These are phyloP conservation scores for Helminthosporium solani DNA, from an alignment of 2,329 filamentous ascomycete genomes.

Conservation along the genomic window DNA sequence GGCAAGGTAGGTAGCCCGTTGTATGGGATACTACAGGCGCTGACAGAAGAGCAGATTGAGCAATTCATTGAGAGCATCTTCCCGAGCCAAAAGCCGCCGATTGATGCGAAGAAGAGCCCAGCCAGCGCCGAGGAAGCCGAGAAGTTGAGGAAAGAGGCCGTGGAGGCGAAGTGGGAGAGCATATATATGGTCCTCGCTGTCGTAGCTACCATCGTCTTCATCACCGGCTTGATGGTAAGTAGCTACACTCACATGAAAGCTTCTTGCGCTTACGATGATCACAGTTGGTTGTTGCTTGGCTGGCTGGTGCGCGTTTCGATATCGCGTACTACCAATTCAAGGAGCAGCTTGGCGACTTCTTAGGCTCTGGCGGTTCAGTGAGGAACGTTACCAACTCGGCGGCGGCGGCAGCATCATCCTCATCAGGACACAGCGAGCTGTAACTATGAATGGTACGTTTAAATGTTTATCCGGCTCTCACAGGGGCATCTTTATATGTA, in stretches of 20 bases:
- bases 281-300: conserved; percentile 75
- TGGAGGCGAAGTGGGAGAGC: conserved; percentile 56
- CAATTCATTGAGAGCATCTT: conserved; percentile 94
- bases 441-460: conserved; percentile 19
- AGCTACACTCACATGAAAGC: conserved; percentile 11
- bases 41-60: conserved; percentile 65
- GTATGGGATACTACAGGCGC: conserved; percentile 3
- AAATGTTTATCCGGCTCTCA: conserved; percentile 1
- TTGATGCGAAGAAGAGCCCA: conserved; percentile 26
- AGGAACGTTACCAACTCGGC: background rate
- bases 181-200: conserved; percentile 67
- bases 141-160: conserved; percentile 54
- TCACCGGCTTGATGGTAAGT: conserved; percentile 78
- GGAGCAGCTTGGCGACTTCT: conserved; percentile 47
- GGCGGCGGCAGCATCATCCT: conserved; percentile 13
- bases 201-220: conserved; percentile 65
- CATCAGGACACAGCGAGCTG: conserved; percentile 45
- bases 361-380: conserved; percentile 20
- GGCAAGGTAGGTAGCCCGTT: conserved; percentile 63
- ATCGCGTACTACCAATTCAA: conserved; percentile 61
- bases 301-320: conserved; percentile 81
- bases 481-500: conserved; percentile 30
- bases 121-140: conserved; percentile 57
- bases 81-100: conserved; percentile 74
- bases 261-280: conserved; percentile 16